Conservation (phyloP, 176 grass and related monocot species). For the Lolium rigidum region DNA sequence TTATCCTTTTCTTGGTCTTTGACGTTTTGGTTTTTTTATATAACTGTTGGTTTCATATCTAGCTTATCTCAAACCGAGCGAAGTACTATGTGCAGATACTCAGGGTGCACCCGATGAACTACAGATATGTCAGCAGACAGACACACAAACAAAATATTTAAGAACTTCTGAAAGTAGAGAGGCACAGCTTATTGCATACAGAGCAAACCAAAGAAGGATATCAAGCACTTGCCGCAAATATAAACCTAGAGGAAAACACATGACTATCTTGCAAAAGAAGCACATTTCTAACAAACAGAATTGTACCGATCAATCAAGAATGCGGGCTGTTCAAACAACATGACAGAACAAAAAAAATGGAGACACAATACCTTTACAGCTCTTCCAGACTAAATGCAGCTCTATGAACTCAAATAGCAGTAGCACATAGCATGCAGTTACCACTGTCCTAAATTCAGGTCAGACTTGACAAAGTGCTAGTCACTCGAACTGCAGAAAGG, state of each 20-base stretch:
- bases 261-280: neutral
- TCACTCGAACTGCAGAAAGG: neutral
- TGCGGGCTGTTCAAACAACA: neutral
- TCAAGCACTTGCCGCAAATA: neutral
- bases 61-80: no score
- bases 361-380: neutral
- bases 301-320: neutral
- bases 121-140: no score
- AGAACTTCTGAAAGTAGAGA: neutral
- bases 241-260: neutral
- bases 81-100: no score
- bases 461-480: neutral
- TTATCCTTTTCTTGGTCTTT: no score
- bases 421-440: neutral
- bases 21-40: no score
- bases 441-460: constrained; percentile 4
- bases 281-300: neutral
- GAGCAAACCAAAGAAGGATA: neutral
- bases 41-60: no score
- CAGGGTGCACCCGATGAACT: neutral
- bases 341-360: neutral
- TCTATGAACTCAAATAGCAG: neutral
- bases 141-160: no score
- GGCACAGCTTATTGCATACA: neutral
- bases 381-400: neutral